Evolutionary conservation across 164 flowering plant genomes (phyloP).

Genomic region (Pachysandra terminalis): DNA sequence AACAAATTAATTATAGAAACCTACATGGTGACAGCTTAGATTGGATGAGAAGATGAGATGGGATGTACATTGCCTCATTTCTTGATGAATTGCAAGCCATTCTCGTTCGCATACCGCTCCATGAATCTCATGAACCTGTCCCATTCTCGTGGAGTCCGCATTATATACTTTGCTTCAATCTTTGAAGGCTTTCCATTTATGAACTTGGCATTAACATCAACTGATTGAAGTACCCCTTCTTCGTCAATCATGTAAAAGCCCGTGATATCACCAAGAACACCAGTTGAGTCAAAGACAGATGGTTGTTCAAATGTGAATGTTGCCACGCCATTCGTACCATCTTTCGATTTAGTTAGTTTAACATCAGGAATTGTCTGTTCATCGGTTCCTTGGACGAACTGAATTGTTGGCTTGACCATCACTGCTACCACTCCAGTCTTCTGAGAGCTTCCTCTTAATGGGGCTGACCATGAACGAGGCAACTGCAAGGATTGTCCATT

Average conservation of each 20-base stretch:
- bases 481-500: slow-evolving; percentile 46
- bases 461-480: slow-evolving; percentile 18
- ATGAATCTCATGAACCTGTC: slow-evolving; percentile 99
- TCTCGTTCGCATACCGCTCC: slow-evolving; percentile 87
- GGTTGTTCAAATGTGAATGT: slow-evolving; percentile 77
- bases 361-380: slow-evolving; percentile 91
- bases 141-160: slow-evolving; percentile 87
- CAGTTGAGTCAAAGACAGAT: slow-evolving; percentile 86
- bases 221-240: slow-evolving; percentile 85
- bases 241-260: slow-evolving; percentile 98
- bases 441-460: slow-evolving; percentile 18
- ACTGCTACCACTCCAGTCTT: slow-evolving; percentile 29
- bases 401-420: slow-evolving; percentile 86
- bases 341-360: slow-evolving; percentile 81
- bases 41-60: slow-evolving; percentile 10
- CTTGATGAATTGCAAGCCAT: slow-evolving; percentile 89
- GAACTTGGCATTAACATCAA: slow-evolving; percentile 85
- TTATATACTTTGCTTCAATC: slow-evolving; percentile 85
- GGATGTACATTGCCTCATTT: slow-evolving; percentile 46
- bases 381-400: slow-evolving; percentile 92
- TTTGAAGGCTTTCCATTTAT: slow-evolving; percentile 86
- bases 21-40: slow-evolving; percentile 9
- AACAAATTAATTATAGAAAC: slow-evolving; percentile 17
- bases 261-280: slow-evolving; percentile 90
- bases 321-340: slow-evolving; percentile 95